Conservation (phyloP, 179 eudicot species). For the Vitellaria paradoxa region DNA sequence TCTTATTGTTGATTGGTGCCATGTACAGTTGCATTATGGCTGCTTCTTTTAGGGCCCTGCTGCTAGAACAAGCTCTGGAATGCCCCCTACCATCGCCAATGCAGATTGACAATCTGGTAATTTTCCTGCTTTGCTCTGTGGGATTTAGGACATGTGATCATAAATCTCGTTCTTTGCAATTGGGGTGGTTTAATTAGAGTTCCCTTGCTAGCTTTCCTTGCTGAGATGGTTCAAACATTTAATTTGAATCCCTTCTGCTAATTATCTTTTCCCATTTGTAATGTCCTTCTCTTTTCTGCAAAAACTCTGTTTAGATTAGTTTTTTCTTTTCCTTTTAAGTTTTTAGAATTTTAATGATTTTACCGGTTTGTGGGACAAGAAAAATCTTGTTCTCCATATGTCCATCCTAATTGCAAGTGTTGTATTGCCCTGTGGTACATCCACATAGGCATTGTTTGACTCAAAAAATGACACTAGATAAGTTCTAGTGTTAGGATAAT, state of each 20-base stretch:
- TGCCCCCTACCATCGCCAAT: conserved; percentile 24
- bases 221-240: neutral
- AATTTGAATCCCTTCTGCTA: no score
- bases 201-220: neutral
- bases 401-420: no score
- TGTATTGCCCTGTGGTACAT: no score
- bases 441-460: no score
- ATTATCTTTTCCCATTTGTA: no score
- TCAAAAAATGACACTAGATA: no score
- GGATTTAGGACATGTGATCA: neutral
- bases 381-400: neutral
- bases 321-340: neutral
- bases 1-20: neutral
- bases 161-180: neutral
- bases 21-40: neutral
- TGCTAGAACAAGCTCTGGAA: neutral
- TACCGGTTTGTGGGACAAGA: neutral
- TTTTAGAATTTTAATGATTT: neutral
- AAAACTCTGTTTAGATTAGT: neutral
- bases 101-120: conserved; percentile 57
- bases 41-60: neutral
- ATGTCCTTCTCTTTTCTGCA: no score
- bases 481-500: no score
- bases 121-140: conserved; percentile 13
- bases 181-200: conserved; percentile 7